phyloP scores from a whole-genome alignment of 2,329 filamentous ascomycete genomes.

The Calonectria honghensis region DNA sequence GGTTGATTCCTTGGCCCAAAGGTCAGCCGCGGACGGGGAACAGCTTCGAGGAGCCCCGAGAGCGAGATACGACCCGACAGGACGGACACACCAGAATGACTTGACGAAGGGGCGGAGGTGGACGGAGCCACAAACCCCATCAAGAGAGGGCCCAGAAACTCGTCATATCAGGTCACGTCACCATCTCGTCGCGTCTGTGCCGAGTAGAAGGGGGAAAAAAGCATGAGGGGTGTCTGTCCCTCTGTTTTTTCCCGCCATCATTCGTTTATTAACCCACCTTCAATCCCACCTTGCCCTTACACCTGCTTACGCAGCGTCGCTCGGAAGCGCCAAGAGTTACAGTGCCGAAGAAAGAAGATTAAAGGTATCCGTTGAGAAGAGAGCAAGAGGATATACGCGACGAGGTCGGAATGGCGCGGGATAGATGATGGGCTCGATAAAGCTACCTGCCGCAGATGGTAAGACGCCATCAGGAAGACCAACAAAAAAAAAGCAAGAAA shows the following conservation, averaged over 20 bases:
- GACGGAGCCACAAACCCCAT: constrained; percentile 10
- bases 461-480: not conserved
- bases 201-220: not conserved
- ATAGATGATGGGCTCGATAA: not conserved
- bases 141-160: constrained; percentile 16
- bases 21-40: constrained; percentile 47
- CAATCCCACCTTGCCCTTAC: constrained; percentile 40
- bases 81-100: constrained; percentile 35
- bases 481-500: constrained; percentile 9
- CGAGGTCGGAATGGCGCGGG: constrained; percentile 10
- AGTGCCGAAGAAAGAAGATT: constrained; percentile 21
- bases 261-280: constrained; percentile 33
- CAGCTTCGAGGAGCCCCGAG: constrained; percentile 50
- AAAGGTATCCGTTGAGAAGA: constrained; percentile 22
- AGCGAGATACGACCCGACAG: constrained; percentile 46
- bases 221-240: constrained; percentile 14
- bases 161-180: constrained; percentile 45
- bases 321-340: constrained; percentile 31
- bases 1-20: constrained; percentile 8
- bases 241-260: constrained; percentile 32
- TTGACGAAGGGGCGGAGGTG: constrained; percentile 2
- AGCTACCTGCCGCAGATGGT: constrained; percentile 11
- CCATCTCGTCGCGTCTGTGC: constrained; percentile 28
- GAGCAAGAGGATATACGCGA: not conserved
- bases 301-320: constrained; percentile 34